A percentile compares a stretch with the other conserved stretches of the same genome.
Conservation (phyloP, 306 rosid species). For the Vigna radiata region DNA sequence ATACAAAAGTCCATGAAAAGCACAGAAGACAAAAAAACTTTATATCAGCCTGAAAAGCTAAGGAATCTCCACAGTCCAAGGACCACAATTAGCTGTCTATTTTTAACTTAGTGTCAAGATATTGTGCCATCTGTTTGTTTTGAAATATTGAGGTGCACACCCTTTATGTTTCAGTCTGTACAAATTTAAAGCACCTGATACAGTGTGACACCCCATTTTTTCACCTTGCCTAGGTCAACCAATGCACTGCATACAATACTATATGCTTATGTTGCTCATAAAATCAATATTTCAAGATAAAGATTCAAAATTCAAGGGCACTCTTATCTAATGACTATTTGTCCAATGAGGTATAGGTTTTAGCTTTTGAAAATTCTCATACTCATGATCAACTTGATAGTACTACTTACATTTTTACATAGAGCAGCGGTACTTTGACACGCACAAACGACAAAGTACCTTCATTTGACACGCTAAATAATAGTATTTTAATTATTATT, state of each 20-base stretch:
- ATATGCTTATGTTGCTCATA: neutral
- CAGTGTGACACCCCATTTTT: neutral
- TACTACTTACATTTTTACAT: neutral
- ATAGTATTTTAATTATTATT: too few species aligned
- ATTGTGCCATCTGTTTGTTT: conserved; percentile 17
- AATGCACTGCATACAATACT: neutral
- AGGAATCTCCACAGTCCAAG: conserved; percentile 35
- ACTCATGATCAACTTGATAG: neutral
- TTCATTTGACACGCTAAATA: too few species aligned
- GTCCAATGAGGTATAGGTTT: neutral
- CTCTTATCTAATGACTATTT: neutral
- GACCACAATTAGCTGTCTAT: conserved; percentile 25
- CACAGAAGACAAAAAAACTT: neutral
- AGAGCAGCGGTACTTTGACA: too few species aligned
- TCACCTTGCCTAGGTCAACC: neutral
- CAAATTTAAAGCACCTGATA: neutral
- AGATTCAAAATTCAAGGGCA: neutral
- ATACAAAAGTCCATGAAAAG: conserved; percentile 6
- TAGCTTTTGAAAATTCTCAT: neutral
- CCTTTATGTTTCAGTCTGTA: conserved; percentile 18
- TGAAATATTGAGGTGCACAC: conserved; percentile 12
- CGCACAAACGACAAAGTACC: too few species aligned
- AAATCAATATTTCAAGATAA: neutral
- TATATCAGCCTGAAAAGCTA: conserved; percentile 30
- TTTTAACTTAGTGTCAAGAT: neutral